Conservation (phyloP, 495 filamentous ascomycete species). For the Hyaloscypha finlandica region DNA sequence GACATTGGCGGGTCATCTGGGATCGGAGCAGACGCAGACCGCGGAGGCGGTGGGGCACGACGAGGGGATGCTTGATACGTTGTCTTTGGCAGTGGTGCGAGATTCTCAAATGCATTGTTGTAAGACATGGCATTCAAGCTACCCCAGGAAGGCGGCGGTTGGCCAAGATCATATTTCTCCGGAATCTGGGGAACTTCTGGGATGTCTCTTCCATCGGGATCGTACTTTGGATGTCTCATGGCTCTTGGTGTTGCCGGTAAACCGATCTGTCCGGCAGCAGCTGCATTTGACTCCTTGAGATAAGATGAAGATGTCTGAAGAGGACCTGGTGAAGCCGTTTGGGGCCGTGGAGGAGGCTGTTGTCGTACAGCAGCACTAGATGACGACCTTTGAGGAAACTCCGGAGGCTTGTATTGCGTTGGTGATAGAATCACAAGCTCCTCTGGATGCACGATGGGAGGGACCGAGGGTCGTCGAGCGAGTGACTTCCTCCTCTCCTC, state of each 20-base stretch:
- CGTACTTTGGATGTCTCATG: conserved; percentile 77
- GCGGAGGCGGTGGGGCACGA: conserved; percentile 56
- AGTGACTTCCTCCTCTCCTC: conserved; percentile 85
- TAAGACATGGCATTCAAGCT: conserved; percentile 34
- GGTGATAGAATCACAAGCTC: conserved; percentile 54
- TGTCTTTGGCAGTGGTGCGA: conserved; percentile 55
- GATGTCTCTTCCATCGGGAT: conserved; percentile 56
- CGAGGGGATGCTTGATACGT: conserved; percentile 66
- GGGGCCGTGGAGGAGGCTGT: conserved; percentile 44
- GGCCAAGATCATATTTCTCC: conserved; percentile 43
- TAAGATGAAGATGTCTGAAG: conserved; percentile 49
- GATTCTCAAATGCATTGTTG: conserved; percentile 33
- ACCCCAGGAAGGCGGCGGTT: conserved; percentile 35
- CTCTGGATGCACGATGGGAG: conserved; percentile 78
- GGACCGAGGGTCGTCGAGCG: conserved; percentile 74
- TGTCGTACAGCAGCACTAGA: conserved; percentile 40
- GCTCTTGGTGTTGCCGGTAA: conserved; percentile 83
- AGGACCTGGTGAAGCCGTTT: conserved; percentile 46
- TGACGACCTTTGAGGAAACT: conserved; percentile 35
- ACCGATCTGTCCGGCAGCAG: conserved; percentile 50
- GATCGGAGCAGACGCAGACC: conserved; percentile 75
- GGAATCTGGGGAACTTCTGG: conserved; percentile 70
- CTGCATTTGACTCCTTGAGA: conserved; percentile 37
- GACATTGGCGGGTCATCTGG: conserved; percentile 54
- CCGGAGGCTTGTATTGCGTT: conserved; percentile 34